Base-by-base conservation (phyloP, 306 rosid genomes). In the Potentilla sterilis region DNA sequence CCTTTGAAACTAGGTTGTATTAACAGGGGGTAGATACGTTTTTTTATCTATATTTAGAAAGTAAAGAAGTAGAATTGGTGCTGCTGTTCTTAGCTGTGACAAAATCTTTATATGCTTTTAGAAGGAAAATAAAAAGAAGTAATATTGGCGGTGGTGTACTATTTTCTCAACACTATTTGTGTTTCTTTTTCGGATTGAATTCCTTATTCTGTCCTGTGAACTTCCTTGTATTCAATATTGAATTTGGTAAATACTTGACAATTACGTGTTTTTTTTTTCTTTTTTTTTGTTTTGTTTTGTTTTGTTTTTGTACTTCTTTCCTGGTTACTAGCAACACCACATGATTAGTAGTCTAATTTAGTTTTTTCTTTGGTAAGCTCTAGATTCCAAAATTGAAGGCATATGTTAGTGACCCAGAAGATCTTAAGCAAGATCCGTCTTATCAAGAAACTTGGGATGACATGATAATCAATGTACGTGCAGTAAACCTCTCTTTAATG, bases 371-470 rank as follows among this genome's bases (percentile, higher is more conserved):
- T 84, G 90, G 88, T 90, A 94, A 94, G 97, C 87, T 94, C 95
- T 94, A 94, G 98, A 94, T 94, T 85, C 97, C 98, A 67, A 94
- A 94, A 87, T 92, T 94, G 97, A 94, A 91, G 96, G 97, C 98
- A 38, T 94, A 90, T 90, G 87, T 94, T 79, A 90, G 98, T 77
- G 98, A 94, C 83, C 81, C 97, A 6, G 98, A 94, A 83, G 97
- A 94, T 89, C 89, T 94, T 85, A 92, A 81, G 82, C 95, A 90
- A 78, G 96, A 94, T 86, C 90, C 89, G 7, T 86, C 89, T 38
- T 91, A 84, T 85, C 97, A 94, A 85, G 98, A 94, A 75, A 94
- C 97, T 71, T 94, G 98, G 98, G 98, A 94, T 18, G 92, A 94
- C 89, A 94, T 94, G 98, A 90, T 94, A 82, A 85, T 94, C 79